Base-by-base conservation (phyloP, 2,329 filamentous ascomycete genomes). In the Myriosclerotinia scirpicola region DNA sequence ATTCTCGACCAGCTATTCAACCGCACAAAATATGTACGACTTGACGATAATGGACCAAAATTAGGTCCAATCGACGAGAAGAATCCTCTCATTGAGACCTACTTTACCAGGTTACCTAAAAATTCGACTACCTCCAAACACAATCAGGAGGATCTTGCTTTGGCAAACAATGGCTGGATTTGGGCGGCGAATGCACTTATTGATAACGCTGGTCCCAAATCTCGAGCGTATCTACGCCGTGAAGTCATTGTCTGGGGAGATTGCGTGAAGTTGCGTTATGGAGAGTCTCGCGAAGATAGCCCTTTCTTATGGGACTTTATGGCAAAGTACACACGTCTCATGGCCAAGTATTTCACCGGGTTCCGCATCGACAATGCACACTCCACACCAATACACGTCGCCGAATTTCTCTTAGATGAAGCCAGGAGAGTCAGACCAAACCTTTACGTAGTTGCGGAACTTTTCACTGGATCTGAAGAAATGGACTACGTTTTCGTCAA, bases 161-260 rank as follows among this genome's bases (percentile, higher is more conserved):
- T 99, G 62, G 93, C 89, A 52, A 98, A 98, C 79, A 99, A 99
- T 75, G 95, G 95, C 54, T 99, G 95, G 95, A 93, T 99, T 11
- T 99, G 95, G 95, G 94, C 92, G 67, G 94, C 94, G 7, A 96
- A 98, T 79, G 94, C 95, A 1, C 85, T 98, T 78, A 85, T 92
- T 54, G 95, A 99, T 80, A 95, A 98, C 75, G 95, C 95, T 40
- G 96, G 96, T 0, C 90, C 93, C 0, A 83, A 91, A 56, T 97
- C 94, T 11, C 88, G 89, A 66, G 93, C 94, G n/a, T 99, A 99
- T 75, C 84, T 99, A n/a, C 87, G 92, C 63, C 87, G 95, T 72
- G 93, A 99, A 78, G 92, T 99, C 68, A 98, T 99, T 72, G 91
- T 97, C 40, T 99, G 95, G 95, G 93, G 94, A 17, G 95, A 99